Evolutionary conservation across 331 rosid genomes (phyloP).

Genomic region (Prunus yedoensis): DNA sequence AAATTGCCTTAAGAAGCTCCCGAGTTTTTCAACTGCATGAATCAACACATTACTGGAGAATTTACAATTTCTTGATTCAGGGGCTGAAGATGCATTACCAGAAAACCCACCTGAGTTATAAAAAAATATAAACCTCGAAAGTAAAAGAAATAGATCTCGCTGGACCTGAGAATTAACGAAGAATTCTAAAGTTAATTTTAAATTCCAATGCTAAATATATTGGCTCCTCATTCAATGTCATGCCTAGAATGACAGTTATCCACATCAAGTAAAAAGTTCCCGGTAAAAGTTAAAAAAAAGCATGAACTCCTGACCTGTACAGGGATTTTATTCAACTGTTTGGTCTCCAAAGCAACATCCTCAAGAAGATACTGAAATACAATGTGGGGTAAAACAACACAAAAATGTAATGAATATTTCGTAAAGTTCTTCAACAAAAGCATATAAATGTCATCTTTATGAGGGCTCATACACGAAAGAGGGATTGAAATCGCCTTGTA

Average conservation of each 20-base stretch:
- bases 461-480: slow-evolving; percentile 67
- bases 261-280: neutral
- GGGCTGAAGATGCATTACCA: slow-evolving; percentile 9
- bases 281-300: slow-evolving; percentile 3
- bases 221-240: neutral
- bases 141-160: slow-evolving; percentile 73
- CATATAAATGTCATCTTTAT: slow-evolving; percentile 12
- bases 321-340: slow-evolving; percentile 71
- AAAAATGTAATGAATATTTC: slow-evolving; percentile 9
- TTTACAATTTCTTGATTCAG: neutral
- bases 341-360: slow-evolving; percentile 83
- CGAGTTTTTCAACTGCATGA: slow-evolving; percentile 65
- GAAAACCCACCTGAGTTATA: slow-evolving; percentile 74
- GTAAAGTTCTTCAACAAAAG: slow-evolving; percentile 18
- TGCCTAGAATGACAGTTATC: neutral
- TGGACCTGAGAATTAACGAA: slow-evolving; percentile 46
- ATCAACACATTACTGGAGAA: slow-evolving; percentile 14
- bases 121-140: slow-evolving; percentile 83
- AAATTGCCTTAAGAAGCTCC: slow-evolving; percentile 73
- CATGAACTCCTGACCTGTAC: slow-evolving; percentile 56
- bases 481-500: slow-evolving; percentile 72
- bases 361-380: slow-evolving; percentile 79
- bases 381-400: slow-evolving; percentile 14
- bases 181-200: slow-evolving; percentile 12
- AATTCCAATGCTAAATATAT: neutral